Evolutionary conservation across 2,329 filamentous ascomycete species (phyloP).

Genomic region (Exophiala oligosperma): DNA sequence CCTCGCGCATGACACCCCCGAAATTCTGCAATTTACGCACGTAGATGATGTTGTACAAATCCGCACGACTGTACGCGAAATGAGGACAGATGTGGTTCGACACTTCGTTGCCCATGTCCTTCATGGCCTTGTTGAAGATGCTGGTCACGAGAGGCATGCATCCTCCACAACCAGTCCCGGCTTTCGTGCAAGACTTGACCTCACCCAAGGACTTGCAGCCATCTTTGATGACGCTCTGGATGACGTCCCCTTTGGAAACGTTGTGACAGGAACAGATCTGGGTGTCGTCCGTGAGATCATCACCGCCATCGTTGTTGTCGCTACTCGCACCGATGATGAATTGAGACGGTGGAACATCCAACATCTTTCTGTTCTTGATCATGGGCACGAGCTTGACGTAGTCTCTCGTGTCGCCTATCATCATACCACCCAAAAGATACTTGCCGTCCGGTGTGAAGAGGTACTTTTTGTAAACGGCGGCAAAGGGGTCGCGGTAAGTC

Average conservation of each 20-base stretch:
- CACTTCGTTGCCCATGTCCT: conserved; percentile 80
- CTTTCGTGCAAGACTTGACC: conserved; percentile 87
- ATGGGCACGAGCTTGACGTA: conserved; percentile 87
- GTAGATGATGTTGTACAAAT: conserved; percentile 86
- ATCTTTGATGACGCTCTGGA: conserved; percentile 71
- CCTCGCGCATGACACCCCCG: conserved; percentile 73
- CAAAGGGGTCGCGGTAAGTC: conserved; percentile 86
- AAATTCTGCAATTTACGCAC: conserved; percentile 76
- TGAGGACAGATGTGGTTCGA: conserved; percentile 84
- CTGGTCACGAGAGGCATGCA: conserved; percentile 85
- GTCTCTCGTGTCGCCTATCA: conserved; percentile 90
- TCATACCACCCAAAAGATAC: conserved; percentile 91
- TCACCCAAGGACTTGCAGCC: conserved; percentile 81
- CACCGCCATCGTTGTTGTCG: conserved; percentile 70
- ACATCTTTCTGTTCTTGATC: conserved; percentile 77
- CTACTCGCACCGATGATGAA: conserved; percentile 79
- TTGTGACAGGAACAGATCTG: conserved; percentile 95
- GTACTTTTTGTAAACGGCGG: conserved; percentile 90
- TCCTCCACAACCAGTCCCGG: conserved; percentile 85
- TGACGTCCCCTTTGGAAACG: conserved; percentile 80
- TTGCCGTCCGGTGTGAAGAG: conserved; percentile 87
- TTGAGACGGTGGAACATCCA: conserved; percentile 76
- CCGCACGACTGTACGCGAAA: conserved; percentile 78
- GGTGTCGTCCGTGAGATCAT: conserved; percentile 79
- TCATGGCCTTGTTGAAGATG: conserved; percentile 89